These are phyloP conservation scores for Candolleomyces aberdarensis DNA, from an alignment of 768 basidiomycete species.

Conservation along the genomic window DNA sequence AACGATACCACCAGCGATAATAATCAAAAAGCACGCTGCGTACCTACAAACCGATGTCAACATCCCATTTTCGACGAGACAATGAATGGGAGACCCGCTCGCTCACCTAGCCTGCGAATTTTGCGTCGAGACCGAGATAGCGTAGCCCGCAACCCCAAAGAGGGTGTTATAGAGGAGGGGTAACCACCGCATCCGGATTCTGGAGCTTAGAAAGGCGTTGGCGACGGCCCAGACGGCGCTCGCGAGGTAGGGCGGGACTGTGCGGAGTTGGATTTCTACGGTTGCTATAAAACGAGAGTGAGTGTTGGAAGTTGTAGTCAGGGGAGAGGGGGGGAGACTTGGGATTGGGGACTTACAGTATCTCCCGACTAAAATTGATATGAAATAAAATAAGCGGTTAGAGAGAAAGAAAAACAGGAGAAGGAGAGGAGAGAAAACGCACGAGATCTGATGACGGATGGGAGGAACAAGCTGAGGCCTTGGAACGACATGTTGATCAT, in stretches of 20 bases:
- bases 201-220: constrained; percentile 32
- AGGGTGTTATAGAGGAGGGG: constrained; percentile 26
- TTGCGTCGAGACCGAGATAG: constrained; percentile 38
- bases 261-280: constrained; percentile 44
- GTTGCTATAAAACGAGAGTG: constrained; percentile 24
- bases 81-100: not conserved
- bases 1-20: constrained; percentile 35
- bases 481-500: constrained; percentile 34
- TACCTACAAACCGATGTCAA: constrained; percentile 20
- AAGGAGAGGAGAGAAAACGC: constrained; percentile 11
- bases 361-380: constrained; percentile 28
- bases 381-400: not conserved
- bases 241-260: constrained; percentile 46
- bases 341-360: too few relatives aligned
- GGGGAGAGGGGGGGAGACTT: constrained; percentile 3
- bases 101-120: constrained; percentile 35
- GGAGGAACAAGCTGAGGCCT: constrained; percentile 34
- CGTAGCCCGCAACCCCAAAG: constrained; percentile 41
- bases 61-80: not conserved
- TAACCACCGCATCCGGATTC: constrained; percentile 34
- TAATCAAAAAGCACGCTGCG: constrained; percentile 43
- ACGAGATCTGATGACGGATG: constrained; percentile 38
- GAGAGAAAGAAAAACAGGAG: not conserved
- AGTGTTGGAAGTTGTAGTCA: not conserved
- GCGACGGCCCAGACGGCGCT: constrained; percentile 38